Evolutionary conservation across 768 basidiomycete genomes (phyloP).

Genomic region (Suillus hirtellus): DNA sequence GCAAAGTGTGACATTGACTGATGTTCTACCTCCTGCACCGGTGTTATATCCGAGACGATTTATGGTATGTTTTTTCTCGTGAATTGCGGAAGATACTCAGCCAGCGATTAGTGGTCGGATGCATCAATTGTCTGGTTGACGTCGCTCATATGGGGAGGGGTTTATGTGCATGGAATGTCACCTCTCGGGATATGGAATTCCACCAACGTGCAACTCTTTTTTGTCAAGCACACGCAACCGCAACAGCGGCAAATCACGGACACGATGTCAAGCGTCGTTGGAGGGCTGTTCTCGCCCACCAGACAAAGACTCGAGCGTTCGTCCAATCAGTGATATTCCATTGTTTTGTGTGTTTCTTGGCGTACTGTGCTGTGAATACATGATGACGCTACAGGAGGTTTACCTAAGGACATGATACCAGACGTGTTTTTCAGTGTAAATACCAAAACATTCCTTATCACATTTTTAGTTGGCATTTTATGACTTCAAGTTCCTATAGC

Average conservation of each 20-base stretch:
- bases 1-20: conserved; percentile 61
- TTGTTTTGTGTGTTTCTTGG: neutral
- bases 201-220: conserved; percentile 86
- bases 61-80: conserved; percentile 48
- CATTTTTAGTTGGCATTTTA: neutral
- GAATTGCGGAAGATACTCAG: conserved; percentile 5
- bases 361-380: neutral
- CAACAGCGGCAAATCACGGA: conserved; percentile 75
- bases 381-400: neutral
- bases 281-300: conserved; percentile 62
- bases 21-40: conserved; percentile 73
- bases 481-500: neutral
- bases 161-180: conserved; percentile 88
- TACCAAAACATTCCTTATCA: neutral
- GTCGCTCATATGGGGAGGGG: conserved; percentile 92
- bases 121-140: conserved; percentile 91
- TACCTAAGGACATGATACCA: neutral
- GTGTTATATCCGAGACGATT: conserved; percentile 72
- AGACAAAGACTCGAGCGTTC: conserved; percentile 30
- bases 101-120: conserved; percentile 77
- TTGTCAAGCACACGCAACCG: conserved; percentile 81
- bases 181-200: conserved; percentile 89
- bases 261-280: conserved; percentile 78
- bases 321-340: conserved; percentile 11
- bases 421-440: neutral